Base-by-base conservation (phyloP, 2,329 filamentous ascomycete genomes). In the Monascus ruber region DNA sequence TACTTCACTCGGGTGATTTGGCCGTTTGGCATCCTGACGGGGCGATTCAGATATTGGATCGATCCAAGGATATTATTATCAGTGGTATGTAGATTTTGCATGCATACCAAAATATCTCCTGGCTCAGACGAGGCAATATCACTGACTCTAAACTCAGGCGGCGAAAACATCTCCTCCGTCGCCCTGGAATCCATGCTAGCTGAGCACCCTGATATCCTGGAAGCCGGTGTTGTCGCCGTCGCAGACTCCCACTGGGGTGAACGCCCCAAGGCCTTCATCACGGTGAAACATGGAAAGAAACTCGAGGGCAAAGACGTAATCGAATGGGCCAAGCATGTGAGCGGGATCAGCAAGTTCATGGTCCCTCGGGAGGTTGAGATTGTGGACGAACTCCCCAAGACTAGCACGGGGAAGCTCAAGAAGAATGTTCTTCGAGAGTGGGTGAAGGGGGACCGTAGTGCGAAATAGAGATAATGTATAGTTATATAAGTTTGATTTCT, bases 61-160 rank as follows among this genome's bases (percentile, higher is more conserved):
- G 91, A 17, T 85, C 86, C 9, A 98, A 98, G 69, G 91, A 98
- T 58, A 95, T 98, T 38, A 98, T 98, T 54, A 98, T 98, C 46
- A 93, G 85, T 38, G 85, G 84, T 85, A 69, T 50, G 72, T 60
- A 26, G 11, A 24, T 33, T 17, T 33, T n/a, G 4, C 7, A 31
- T 31, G 28, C n/a, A 8, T 31, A 7, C 28, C 28, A 31, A 7
- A 31, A 31, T 31, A 2, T 8, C 2, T 8, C 7, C n/a, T 31
- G n/a, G n/a, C n/a, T 31, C 28, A 7, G 7, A 31, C 24, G 6
- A 9, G 31, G n/a, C 31, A 33, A 3, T 2, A 6, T 34, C 33
- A n/a, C 32, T 35, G 28, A 40, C 33, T 36, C 41, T 36, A 17
- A 32, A 31, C 9, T 31, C 43, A 85, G 88, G 89, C 35, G 91